Base-by-base conservation (phyloP, 1,284 basidiomycete species). In the Apiotrichum siamense region DNA sequence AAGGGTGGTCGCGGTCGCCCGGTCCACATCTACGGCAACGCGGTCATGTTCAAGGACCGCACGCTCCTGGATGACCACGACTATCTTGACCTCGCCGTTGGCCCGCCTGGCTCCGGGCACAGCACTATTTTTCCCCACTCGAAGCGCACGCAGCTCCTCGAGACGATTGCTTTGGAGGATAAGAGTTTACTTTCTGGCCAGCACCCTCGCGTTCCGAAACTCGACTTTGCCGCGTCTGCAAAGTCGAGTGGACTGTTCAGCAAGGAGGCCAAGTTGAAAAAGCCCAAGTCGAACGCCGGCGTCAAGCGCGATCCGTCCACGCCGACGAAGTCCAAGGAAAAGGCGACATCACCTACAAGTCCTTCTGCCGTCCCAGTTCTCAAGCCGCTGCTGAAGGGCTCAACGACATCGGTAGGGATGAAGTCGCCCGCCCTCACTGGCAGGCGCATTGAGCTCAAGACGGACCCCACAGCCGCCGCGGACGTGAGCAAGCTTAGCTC, bases 31-130 rank as follows among this genome's bases (percentile, higher is more conserved):
- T 77, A 75, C 52, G 75, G 76, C 27, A 73, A 73, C 49, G 61
- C 69, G 0, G 67, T 77, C 24, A 66, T 74, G 7, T 78, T 77
- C 73, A 77, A 77, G 55, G 77, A 78, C 55, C 66, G 75, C 13
- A 63, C 57, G 10, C 58, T 77, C 10, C 67, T 78, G 23, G 66
- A 70, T 39, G 63, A 66, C 15, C 70, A 74, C 51, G 77, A 77
- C 50, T 74, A 75, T 49, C 71, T 78, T 27, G 77, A 78, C 50
- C 62, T 78, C 3, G 76, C 77, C 3, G 55, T 68, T 24, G 77
- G 77, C 2, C 73, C 73, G 7, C 77, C 77, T 1, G 61, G 74
- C 4, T 65, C 72, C 21, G 62, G 69, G 0, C 67, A 70, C 38
- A 66, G 70, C 4, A 15, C 3, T 5, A 45, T n/a, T 3, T 6